A percentile compares a stretch with the other conserved stretches of the same genome.
Evolutionary conservation across 2,329 filamentous ascomycete genomes (phyloP).

Genomic region (Aspergillus caelatus): DNA sequence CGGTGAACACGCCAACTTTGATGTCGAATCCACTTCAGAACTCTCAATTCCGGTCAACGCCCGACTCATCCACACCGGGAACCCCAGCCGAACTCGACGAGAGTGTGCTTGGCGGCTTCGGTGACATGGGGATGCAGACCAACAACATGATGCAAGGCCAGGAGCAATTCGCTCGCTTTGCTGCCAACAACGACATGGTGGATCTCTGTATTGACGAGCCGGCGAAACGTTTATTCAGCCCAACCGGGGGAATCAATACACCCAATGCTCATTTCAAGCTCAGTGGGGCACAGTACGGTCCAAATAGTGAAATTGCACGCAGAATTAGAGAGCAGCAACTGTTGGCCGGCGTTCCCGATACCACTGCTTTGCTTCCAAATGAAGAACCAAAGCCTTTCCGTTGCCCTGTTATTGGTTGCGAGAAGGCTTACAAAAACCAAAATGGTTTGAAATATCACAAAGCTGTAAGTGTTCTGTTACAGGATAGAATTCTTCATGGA

Average conservation of each 20-base stretch:
- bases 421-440: constrained; percentile 99
- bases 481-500: constrained; percentile 13
- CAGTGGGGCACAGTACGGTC: constrained; percentile 73
- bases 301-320: constrained; percentile 74
- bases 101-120: constrained; percentile 66
- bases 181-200: constrained; percentile 56
- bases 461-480: constrained; percentile 52
- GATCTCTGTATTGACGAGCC: constrained; percentile 83
- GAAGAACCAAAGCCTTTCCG: constrained; percentile 98
- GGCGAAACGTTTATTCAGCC: constrained; percentile 88
- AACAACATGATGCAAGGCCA: constrained; percentile 46
- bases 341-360: constrained; percentile 57
- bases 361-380: constrained; percentile 55
- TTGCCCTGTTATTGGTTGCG: constrained; percentile 96
- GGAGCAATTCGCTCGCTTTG: constrained; percentile 44
- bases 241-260: constrained; percentile 70
- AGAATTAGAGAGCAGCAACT: constrained; percentile 67
- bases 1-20: constrained; percentile 91
- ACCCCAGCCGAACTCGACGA: constrained; percentile 76
- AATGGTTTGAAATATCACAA: constrained; percentile 94
- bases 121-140: constrained; percentile 62
- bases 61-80: constrained; percentile 69
- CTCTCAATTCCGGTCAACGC: constrained; percentile 57
- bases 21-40: constrained; percentile 72
- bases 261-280: constrained; percentile 74